phyloP scores from a whole-genome alignment of 2,329 filamentous ascomycete genomes.

The Lachnellula arida region DNA sequence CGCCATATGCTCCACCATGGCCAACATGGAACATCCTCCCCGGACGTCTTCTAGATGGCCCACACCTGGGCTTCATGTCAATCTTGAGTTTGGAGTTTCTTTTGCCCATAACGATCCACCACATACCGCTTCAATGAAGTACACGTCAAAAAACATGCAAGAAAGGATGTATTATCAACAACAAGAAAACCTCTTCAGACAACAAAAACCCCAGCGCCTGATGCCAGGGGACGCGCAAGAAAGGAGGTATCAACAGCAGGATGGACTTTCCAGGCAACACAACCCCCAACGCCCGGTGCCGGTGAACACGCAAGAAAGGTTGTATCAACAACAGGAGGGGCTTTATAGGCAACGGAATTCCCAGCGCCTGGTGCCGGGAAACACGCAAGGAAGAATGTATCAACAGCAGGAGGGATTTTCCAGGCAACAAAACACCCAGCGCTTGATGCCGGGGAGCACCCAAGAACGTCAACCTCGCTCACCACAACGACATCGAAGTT shows the following conservation, averaged over 20 bases:
- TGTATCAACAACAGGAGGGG: slow-evolving; percentile 19
- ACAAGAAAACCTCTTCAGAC: slow-evolving; percentile 9
- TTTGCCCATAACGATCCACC: slow-evolving; percentile 19
- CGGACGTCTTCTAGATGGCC: slow-evolving; percentile 19
- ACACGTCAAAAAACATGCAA: slow-evolving; percentile 26
- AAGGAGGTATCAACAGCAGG: slow-evolving; percentile 12
- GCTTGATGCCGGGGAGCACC: slow-evolving; percentile 1
- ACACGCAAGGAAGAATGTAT: slow-evolving; percentile 24
- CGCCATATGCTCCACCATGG: slow-evolving; percentile 10
- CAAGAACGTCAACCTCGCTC: slow-evolving; percentile 1
- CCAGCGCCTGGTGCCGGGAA: slow-evolving; percentile 13
- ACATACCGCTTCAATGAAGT: slow-evolving; percentile 24
- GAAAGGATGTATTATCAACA: slow-evolving; percentile 19
- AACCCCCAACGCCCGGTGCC: slow-evolving; percentile 7
- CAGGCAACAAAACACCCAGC: neutral
- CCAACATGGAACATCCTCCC: slow-evolving; percentile 14
- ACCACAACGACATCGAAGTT: slow-evolving; percentile 6
- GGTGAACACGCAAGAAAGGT: slow-evolving; percentile 24
- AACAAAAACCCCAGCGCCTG: slow-evolving; percentile 1
- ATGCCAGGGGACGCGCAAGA: slow-evolving; percentile 2
- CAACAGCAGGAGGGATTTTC: slow-evolving; percentile 15
- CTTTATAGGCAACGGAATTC: neutral
- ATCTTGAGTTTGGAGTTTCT: slow-evolving; percentile 28
- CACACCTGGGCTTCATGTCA: slow-evolving; percentile 25
- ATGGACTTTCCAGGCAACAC: slow-evolving; percentile 1